phyloP scores from a whole-genome alignment of 164 flowering plant genomes.

The Dillenia suffruticosa region DNA sequence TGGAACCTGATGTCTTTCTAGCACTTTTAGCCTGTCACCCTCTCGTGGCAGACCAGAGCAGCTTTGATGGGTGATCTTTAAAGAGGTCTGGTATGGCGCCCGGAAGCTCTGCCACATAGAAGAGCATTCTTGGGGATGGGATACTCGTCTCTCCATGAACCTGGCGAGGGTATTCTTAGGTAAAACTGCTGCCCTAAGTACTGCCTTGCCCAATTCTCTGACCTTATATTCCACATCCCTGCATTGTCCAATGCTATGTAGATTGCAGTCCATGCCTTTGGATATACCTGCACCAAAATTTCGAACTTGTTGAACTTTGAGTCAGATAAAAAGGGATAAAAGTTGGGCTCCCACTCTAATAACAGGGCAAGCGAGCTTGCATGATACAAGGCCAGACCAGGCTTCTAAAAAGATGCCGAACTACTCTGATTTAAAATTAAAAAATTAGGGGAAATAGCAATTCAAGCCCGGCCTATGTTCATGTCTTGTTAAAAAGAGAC shows the following conservation, averaged over 20 bases:
- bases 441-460: too few relatives aligned
- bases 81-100: slow-evolving; percentile 54
- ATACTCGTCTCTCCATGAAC: slow-evolving; percentile 51
- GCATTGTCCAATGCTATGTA: slow-evolving; percentile 67
- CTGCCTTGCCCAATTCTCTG: slow-evolving; percentile 69
- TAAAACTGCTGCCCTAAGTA: slow-evolving; percentile 77
- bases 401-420: neutral
- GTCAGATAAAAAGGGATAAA: too few relatives aligned
- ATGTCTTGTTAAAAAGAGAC: neutral
- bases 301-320: too few relatives aligned
- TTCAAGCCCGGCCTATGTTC: too few relatives aligned
- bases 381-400: neutral
- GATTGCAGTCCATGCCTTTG: slow-evolving; percentile 72
- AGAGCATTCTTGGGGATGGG: slow-evolving; percentile 65
- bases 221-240: slow-evolving; percentile 79
- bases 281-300: slow-evolving; percentile 47
- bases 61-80: slow-evolving; percentile 7
- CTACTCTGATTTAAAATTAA: too few relatives aligned
- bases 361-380: too few relatives aligned
- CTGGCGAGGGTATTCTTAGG: slow-evolving; percentile 47
- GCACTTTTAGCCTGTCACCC: slow-evolving; percentile 18
- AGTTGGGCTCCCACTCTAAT: too few relatives aligned
- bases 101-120: slow-evolving; percentile 60
- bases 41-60: slow-evolving; percentile 22
- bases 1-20: too few relatives aligned